Evolutionary conservation across 1,284 basidiomycete species (phyloP).

Genomic region (Apiotrichum siamense): DNA sequence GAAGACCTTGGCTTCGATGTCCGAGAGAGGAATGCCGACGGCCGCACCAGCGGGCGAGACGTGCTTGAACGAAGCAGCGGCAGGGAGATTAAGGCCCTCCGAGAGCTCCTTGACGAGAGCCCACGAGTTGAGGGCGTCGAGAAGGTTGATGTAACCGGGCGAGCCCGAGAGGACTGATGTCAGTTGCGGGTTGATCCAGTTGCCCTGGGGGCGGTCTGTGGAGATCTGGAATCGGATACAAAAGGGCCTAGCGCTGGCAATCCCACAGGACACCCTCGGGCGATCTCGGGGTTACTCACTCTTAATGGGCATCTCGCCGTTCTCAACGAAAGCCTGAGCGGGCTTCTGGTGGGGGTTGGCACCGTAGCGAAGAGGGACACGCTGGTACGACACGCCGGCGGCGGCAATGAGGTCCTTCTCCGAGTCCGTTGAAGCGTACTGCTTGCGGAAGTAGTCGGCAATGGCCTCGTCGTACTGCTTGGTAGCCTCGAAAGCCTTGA

Average conservation of each 20-base stretch:
- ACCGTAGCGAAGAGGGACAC: constrained; percentile 85
- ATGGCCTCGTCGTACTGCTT: constrained; percentile 93
- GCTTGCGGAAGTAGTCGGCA: constrained; percentile 90
- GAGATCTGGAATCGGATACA: no score
- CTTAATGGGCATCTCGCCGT: constrained; percentile 89
- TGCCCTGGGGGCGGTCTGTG: no score
- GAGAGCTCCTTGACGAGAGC: constrained; percentile 93
- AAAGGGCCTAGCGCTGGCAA: neutral
- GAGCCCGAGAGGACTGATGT: constrained; percentile 76
- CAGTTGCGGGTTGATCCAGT: no score
- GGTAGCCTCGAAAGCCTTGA: constrained; percentile 98
- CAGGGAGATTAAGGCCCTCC: constrained; percentile 71
- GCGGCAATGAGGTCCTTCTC: constrained; percentile 60
- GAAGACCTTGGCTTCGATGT: constrained; percentile 87
- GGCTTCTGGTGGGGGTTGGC: constrained; percentile 99
- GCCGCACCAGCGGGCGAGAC: constrained; percentile 97
- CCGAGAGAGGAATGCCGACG: constrained; percentile 76
- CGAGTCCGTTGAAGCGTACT: constrained; percentile 78
- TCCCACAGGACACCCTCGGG: no score
- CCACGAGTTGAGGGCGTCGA: constrained; percentile 96
- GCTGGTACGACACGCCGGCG: constrained; percentile 60
- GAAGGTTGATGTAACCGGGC: constrained; percentile 98
- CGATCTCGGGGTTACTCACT: constrained; percentile 51
- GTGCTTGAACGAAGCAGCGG: constrained; percentile 99
- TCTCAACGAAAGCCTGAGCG: constrained; percentile 89